A percentile compares a stretch with the other conserved stretches of the same genome.
Conservation (phyloP, 1,139 yeast genomes). For the Sugiyamaella xylanicola region DNA sequence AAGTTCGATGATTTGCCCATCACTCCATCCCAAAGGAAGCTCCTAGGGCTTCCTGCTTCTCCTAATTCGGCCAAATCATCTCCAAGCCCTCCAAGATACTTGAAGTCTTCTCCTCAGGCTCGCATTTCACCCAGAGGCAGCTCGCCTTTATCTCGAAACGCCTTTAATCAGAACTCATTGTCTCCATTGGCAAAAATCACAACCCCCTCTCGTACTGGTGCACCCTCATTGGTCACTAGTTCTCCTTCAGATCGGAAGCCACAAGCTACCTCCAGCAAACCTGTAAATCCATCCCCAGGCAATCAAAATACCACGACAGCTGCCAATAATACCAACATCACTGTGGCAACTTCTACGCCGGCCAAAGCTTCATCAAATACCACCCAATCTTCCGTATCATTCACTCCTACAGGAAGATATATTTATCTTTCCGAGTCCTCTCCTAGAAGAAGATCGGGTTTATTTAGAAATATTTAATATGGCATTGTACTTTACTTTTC, state of each 20-base stretch:
- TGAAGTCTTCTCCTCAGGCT: constrained; percentile 36
- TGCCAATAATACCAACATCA: not conserved
- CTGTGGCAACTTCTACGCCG: constrained; percentile 11
- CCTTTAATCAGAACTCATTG: constrained; percentile 21
- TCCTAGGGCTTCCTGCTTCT: constrained; percentile 47
- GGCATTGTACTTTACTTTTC: not conserved
- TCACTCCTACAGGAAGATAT: constrained; percentile 49
- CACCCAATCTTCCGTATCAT: constrained; percentile 34
- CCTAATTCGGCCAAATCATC: constrained; percentile 32
- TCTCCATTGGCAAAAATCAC: constrained; percentile 18
- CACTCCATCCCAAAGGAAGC: constrained; percentile 46
- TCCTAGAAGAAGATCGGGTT: constrained; percentile 18
- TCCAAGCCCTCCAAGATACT: constrained; percentile 38
- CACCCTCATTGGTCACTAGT: constrained; percentile 1
- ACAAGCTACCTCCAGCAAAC: not conserved
- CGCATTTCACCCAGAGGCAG: constrained; percentile 32
- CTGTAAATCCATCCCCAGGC: constrained; percentile 13
- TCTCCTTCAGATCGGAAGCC: constrained; percentile 5
- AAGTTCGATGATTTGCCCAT: constrained; percentile 47
- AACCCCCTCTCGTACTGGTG: not conserved
- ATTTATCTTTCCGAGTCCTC: constrained; percentile 47
- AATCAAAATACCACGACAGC: not conserved
- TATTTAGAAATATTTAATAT: constrained; percentile 10
- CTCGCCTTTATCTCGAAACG: constrained; percentile 35
- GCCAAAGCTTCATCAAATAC: constrained; percentile 5